phyloP scores from a whole-genome alignment of 2,329 filamentous ascomycete genomes.

The Endocalyx cinctus region DNA sequence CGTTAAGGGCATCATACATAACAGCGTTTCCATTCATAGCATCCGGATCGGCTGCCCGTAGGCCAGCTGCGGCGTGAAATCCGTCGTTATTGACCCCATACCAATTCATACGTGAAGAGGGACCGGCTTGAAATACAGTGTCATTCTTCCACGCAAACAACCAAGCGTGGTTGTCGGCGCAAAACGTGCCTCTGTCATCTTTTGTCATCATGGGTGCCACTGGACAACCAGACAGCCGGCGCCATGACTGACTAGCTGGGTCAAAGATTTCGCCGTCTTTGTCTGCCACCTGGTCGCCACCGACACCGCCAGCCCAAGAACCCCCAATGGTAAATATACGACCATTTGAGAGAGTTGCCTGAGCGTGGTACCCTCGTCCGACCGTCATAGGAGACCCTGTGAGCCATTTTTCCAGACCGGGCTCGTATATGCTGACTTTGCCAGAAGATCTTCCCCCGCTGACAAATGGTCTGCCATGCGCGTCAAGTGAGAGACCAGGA shows the following conservation, averaged over 20 bases:
- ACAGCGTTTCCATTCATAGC: constrained; percentile 47
- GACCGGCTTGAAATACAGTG: constrained; percentile 48
- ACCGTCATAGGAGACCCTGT: constrained; percentile 38
- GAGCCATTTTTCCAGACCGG: constrained; percentile 32
- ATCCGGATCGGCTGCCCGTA: constrained; percentile 36
- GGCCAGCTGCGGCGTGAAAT: constrained; percentile 34
- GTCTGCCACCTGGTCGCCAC: too few species aligned
- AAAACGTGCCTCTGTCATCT: constrained; percentile 37
- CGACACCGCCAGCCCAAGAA: constrained; percentile 45
- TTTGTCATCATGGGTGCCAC: constrained; percentile 47
- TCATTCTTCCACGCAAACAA: constrained; percentile 44
- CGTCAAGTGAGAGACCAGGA: constrained; percentile 47
- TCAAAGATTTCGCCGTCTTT: constrained; percentile 56
- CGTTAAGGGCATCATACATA: constrained; percentile 47
- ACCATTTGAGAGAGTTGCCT: constrained; percentile 46
- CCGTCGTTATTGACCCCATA: constrained; percentile 37
- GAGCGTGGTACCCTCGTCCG: constrained; percentile 48
- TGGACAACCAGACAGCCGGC: constrained; percentile 33
- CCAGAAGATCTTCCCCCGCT: constrained; percentile 47
- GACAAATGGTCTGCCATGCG: constrained; percentile 45
- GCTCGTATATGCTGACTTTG: constrained; percentile 45
- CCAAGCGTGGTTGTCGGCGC: constrained; percentile 51
- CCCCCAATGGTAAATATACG: constrained; percentile 56
- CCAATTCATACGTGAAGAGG: constrained; percentile 43
- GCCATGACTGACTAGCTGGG: constrained; percentile 42